Evolutionary conservation across 2,329 filamentous ascomycete species (phyloP).

Genomic region (Clonostachys rosea): DNA sequence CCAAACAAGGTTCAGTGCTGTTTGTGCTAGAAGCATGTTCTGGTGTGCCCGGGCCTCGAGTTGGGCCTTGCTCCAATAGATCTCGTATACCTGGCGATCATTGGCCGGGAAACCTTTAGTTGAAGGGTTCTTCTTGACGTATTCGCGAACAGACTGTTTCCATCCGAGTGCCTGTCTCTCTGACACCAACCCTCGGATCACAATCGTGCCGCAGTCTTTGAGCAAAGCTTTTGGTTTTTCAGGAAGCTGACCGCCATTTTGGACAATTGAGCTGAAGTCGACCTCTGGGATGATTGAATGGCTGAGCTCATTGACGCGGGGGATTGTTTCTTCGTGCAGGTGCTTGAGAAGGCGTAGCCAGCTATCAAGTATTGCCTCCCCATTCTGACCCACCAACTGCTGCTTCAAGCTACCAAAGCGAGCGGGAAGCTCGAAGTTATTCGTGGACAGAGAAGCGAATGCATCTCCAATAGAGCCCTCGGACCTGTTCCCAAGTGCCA

Average conservation of each 20-base stretch:
- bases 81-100: not conserved
- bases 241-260: not conserved
- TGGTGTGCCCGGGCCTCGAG: not conserved
- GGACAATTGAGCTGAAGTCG: not conserved
- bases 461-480: not conserved
- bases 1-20: not conserved
- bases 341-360: not conserved
- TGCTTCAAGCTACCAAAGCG: not conserved
- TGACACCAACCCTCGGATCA: not conserved
- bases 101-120: not conserved
- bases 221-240: not conserved
- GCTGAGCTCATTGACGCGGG: not conserved
- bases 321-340: not conserved
- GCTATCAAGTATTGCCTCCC: not conserved
- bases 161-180: not conserved
- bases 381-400: not conserved
- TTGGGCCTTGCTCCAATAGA: slow-evolving; percentile 2
- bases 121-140: not conserved
- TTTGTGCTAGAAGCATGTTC: not conserved
- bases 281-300: not conserved
- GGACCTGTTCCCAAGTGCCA: not conserved
- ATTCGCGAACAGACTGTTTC: not conserved
- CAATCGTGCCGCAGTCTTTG: not conserved
- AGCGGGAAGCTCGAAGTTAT: not conserved
- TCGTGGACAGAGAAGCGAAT: not conserved